These are phyloP conservation scores for Penicillium waksmanii DNA, from an alignment of 495 filamentous ascomycete species.

Conservation along the genomic window DNA sequence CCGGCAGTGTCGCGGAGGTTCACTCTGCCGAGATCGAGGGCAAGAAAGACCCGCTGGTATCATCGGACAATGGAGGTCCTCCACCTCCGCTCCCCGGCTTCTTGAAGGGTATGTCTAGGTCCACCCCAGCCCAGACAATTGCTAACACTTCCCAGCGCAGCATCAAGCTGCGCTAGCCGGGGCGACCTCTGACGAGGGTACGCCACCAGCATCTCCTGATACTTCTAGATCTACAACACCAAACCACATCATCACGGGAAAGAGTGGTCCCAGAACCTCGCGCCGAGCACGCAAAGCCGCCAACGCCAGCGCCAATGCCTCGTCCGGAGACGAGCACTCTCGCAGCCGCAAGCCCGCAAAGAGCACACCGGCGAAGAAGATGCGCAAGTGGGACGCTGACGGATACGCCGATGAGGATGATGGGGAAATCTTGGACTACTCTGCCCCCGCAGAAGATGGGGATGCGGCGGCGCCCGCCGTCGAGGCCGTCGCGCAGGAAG, in stretches of 20 bases:
- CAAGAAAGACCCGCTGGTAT: conserved; percentile 50
- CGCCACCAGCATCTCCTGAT: conserved; percentile 71
- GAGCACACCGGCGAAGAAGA: conserved; percentile 67
- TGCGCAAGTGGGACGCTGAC: conserved; percentile 88
- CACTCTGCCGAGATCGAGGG: conserved; percentile 32
- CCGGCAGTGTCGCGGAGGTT: conserved; percentile 39
- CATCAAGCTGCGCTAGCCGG: conserved; percentile 50
- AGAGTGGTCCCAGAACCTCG: conserved; percentile 74
- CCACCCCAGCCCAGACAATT: conserved; percentile 24
- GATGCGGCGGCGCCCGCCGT: conserved; percentile 60
- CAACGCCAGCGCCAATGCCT: conserved; percentile 65
- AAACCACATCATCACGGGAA: conserved; percentile 69
- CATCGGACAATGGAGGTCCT: conserved; percentile 53
- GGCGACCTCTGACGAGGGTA: conserved; percentile 55
- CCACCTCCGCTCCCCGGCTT: conserved; percentile 61
- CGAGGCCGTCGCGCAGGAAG: conserved; percentile 73
- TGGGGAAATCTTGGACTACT: conserved; percentile 84
- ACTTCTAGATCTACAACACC: conserved; percentile 80
- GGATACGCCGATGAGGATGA: conserved; percentile 87
- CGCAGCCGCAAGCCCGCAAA: conserved; percentile 62
- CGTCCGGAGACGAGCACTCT: conserved; percentile 79
- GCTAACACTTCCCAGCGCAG: conserved; percentile 45
- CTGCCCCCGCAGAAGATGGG: conserved; percentile 60
- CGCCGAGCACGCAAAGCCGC: conserved; percentile 80
- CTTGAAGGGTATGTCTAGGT: conserved; percentile 46